Evolutionary conservation across 495 filamentous ascomycete genomes (phyloP).

Genomic region (Trypethelium eluteriae): DNA sequence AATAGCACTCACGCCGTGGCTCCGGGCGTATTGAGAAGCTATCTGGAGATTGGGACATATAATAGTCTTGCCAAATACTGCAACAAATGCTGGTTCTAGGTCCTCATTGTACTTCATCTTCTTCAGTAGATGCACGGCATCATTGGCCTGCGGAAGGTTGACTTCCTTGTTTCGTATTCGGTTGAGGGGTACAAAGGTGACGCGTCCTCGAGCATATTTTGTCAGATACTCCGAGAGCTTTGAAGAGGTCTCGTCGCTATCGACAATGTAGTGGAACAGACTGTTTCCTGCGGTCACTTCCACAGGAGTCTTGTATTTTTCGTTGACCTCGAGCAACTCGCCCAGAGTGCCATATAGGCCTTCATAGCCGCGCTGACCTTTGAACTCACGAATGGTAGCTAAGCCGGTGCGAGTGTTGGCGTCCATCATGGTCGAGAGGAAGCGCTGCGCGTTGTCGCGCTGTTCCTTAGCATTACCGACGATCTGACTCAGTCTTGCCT

Average conservation of each 20-base stretch:
- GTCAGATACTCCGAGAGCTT: slow-evolving; percentile 70
- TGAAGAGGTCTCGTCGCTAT: slow-evolving; percentile 82
- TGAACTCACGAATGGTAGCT: slow-evolving; percentile 70
- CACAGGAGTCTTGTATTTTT: slow-evolving; percentile 80
- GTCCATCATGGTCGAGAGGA: slow-evolving; percentile 80
- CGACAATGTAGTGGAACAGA: slow-evolving; percentile 94
- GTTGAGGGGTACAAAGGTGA: slow-evolving; percentile 92
- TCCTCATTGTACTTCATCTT: slow-evolving; percentile 71
- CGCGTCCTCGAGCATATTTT: slow-evolving; percentile 70
- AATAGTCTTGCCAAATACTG: slow-evolving; percentile 92
- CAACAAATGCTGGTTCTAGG: slow-evolving; percentile 79
- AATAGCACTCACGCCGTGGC: slow-evolving; percentile 82
- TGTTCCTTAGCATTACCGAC: slow-evolving; percentile 67
- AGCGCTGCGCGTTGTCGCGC: slow-evolving; percentile 64
- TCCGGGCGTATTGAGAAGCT: slow-evolving; percentile 80
- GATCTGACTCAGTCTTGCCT: slow-evolving; percentile 72
- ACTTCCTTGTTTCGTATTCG: slow-evolving; percentile 56
- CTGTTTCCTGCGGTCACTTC: slow-evolving; percentile 89
- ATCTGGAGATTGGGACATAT: slow-evolving; percentile 84
- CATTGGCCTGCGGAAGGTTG: slow-evolving; percentile 76
- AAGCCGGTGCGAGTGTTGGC: slow-evolving; percentile 75
- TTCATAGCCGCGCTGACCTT: slow-evolving; percentile 63
- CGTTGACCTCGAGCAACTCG: slow-evolving; percentile 76
- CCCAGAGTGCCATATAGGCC: slow-evolving; percentile 92
- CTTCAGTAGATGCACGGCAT: slow-evolving; percentile 77